Conservation (phyloP, 2,329 filamentous ascomycete genomes). For the Onygenales sp. region DNA sequence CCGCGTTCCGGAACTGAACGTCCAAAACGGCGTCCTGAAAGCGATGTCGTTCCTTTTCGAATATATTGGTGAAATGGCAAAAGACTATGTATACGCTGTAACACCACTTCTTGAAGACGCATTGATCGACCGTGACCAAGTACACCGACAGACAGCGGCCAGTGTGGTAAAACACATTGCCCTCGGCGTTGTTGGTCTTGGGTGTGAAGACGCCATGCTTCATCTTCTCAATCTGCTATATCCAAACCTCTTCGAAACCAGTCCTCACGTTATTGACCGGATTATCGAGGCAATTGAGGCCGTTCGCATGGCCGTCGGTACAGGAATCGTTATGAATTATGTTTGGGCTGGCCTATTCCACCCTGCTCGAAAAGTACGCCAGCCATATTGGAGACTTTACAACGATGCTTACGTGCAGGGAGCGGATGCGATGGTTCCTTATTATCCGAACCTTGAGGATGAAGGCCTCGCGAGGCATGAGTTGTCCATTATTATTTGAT, state of each 20-base stretch:
- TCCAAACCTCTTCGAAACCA: constrained; percentile 96
- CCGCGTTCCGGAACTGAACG: constrained; percentile 93
- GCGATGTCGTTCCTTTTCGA: constrained; percentile 95
- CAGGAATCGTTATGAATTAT: constrained; percentile 92
- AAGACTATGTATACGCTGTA: constrained; percentile 98
- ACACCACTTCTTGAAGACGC: constrained; percentile 93
- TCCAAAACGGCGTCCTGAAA: constrained; percentile 97
- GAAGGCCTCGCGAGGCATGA: constrained; percentile 71
- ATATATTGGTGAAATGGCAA: constrained; percentile 99
- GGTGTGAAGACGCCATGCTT: constrained; percentile 97
- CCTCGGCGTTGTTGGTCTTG: constrained; percentile 90
- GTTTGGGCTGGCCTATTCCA: constrained; percentile 97
- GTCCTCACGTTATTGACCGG: constrained; percentile 94
- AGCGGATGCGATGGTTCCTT: constrained; percentile 91
- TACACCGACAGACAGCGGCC: constrained; percentile 92
- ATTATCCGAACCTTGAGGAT: constrained; percentile 80
- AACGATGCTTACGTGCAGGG: constrained; percentile 94
- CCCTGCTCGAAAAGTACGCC: constrained; percentile 85
- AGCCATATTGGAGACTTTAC: constrained; percentile 92
- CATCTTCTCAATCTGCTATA: constrained; percentile 93
- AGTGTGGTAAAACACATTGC: constrained; percentile 97
- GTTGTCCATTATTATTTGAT: constrained; percentile 70
- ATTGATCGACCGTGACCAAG: constrained; percentile 93
- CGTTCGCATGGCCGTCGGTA: constrained; percentile 84
- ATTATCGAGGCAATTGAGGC: constrained; percentile 97